phyloP scores from a whole-genome alignment of 306 rosid genomes.

The Senna tora region DNA sequence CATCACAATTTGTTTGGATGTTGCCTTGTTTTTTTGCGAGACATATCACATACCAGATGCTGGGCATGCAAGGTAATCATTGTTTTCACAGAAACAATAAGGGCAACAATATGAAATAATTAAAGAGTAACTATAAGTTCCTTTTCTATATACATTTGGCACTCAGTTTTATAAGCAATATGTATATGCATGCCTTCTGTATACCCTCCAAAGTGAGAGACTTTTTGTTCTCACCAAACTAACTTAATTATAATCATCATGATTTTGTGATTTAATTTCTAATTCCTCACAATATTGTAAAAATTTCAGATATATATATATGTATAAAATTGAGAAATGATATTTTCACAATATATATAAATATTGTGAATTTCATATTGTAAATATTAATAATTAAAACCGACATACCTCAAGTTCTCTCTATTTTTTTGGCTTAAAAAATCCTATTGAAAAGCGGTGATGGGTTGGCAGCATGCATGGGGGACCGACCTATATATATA shows the following conservation, averaged over 20 bases:
- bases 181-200: no score
- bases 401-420: neutral
- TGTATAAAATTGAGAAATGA: no score
- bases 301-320: neutral
- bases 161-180: no score
- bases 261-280: neutral
- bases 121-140: neutral
- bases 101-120: neutral
- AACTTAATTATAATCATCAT: neutral
- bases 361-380: no score
- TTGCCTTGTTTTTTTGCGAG: neutral
- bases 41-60: neutral
- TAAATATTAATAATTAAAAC: neutral
- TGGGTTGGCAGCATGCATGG: constrained; percentile 42
- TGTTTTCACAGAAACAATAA: neutral
- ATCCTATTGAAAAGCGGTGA: constrained; percentile 28
- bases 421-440: neutral
- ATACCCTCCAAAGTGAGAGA: no score
- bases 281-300: neutral
- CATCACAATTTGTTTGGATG: neutral
- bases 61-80: constrained; percentile 1
- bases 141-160: neutral
- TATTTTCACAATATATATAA: no score
- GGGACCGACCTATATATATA: constrained; percentile 46
- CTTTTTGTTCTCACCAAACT: neutral